Conservation (phyloP, 1,139 yeast species). For the Lodderomyces theae region DNA sequence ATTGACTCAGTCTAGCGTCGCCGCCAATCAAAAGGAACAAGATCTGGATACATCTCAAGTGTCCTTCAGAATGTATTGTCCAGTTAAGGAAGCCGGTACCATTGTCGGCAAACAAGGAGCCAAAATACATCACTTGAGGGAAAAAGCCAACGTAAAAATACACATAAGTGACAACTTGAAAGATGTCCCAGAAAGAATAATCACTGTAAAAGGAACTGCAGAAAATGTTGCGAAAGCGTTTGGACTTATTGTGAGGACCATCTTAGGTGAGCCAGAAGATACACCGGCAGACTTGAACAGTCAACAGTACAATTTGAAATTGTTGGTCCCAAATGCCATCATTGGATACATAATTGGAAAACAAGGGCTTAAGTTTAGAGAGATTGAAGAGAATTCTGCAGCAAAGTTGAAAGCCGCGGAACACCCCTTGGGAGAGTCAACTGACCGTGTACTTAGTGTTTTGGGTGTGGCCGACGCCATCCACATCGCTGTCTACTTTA, state of each 20-base stretch:
- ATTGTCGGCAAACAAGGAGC: slow-evolving; percentile 81
- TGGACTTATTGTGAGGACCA: slow-evolving; percentile 67
- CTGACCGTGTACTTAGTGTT: slow-evolving; percentile 72
- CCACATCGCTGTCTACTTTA: slow-evolving; percentile 77
- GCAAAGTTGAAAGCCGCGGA: slow-evolving; percentile 79
- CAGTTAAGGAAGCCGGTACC: slow-evolving; percentile 72
- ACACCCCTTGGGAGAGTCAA: slow-evolving; percentile 69
- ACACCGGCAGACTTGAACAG: slow-evolving; percentile 58
- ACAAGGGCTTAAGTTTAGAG: slow-evolving; percentile 70
- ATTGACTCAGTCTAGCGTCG: slow-evolving; percentile 18
- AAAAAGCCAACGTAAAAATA: slow-evolving; percentile 62
- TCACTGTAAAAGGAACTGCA: slow-evolving; percentile 72
- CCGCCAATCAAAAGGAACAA: slow-evolving; percentile 31
- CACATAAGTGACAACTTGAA: slow-evolving; percentile 76
- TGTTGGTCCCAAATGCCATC: slow-evolving; percentile 75
- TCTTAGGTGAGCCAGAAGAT: slow-evolving; percentile 67
- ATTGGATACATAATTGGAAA: slow-evolving; percentile 86
- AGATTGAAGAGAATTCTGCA: slow-evolving; percentile 81
- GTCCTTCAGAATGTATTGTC: slow-evolving; percentile 69
- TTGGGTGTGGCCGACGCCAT: slow-evolving; percentile 86
- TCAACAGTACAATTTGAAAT: slow-evolving; percentile 53
- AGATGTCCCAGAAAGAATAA: slow-evolving; percentile 74
- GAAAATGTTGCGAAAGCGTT: slow-evolving; percentile 83
- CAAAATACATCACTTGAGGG: slow-evolving; percentile 63
- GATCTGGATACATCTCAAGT: slow-evolving; percentile 56